Base-by-base conservation (phyloP, 495 filamentous ascomycete species). In the Pyronema omphalodes region DNA sequence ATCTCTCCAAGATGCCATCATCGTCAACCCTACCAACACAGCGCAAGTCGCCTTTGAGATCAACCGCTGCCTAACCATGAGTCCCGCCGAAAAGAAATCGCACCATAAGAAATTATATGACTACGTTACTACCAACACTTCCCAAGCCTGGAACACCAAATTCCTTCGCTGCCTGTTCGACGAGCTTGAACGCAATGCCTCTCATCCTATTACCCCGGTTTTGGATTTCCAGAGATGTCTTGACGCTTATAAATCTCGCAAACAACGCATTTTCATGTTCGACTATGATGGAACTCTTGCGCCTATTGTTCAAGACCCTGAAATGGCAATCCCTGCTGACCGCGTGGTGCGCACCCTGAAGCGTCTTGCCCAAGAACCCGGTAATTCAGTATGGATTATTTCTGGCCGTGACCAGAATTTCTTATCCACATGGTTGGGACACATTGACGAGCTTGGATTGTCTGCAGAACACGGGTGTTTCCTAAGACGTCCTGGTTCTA, bases 271-370 rank as follows among this genome's bases (percentile, higher is more conserved):
- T 1, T 93, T 96, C 68, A 87, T 98, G 82, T 94, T 95, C 60
- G 91, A 98, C 71, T 98, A 96, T 63, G 91, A 98, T 67, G 91
- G 91, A 46, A 98, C 91, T 0, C 77, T 98, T n/a, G 94, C 93
- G 0, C 86, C 87, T 1, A 95, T 98, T 58, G 88, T 96, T 23
- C 78, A 80, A 53, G 86, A 95, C 57, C 93, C 91, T 0, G 76
- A 79, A 55, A 78, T 83, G 7, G 91, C 93, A 2, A 80, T 94
- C 37, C 89, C 91, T 0, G 85, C 86, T 1, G 81, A 89, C 60
- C 76, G 79, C 12, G 78, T 89, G 19, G 77, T 93, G 39, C 77
- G 77, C 34, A 88, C 81, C 23, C 71, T 98, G 52, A 84, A 83
- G 62, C 74, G 71, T 35, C 74, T 98, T 9, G 83, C 89, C 0